Evolutionary conservation across 2,329 filamentous ascomycete species (phyloP), one percentile per base, ranked within the genome.

Genomic region (Diaporthe citriasiana): DNA sequence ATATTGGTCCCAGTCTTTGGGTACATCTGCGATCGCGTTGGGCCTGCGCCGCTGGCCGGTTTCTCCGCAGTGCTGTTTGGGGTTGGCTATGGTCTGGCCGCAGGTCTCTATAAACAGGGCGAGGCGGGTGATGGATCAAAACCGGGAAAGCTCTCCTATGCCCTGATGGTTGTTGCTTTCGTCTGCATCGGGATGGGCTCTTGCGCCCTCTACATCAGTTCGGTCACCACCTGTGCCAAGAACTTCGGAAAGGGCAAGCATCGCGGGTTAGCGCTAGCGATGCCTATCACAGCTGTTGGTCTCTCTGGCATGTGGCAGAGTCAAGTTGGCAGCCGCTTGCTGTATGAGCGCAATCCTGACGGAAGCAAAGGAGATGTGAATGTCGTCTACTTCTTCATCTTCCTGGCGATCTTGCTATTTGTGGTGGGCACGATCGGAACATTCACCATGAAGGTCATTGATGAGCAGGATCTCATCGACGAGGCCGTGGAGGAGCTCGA

Each of bases 171-270:
- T 8, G 81, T 94, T 71, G 93, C 95, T 0, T 99, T 98, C 82
- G 88, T 95, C 60, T 89, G 90, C 69, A 91, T 99, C 73, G 97
- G 97, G 1, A 89, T 93, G 76, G 96, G 91, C 7, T 98, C 96
- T 0, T 94, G 93, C 77, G 91, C 91, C 82, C 95, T 98, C 91
- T 99, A 98, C 82, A 88, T 98, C 72, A 90, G 92, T 68, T 93
- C 95, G 2, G 93, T 99, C n/a, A 96, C 96, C 9, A 97, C 96
- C 0, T 98, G 95, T 80, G 97, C 97, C 47, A 99, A 99, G 90
- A 99, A 98, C 84, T 99, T 98, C 84, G 95, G 95, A 65, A 92
- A 93, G 75, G 95, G 95, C 5, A 94, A 93, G 80, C 93, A 97
- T 80, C 93, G 96, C 79, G 97, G 97, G 0, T 85, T 99, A 68